Percentiles rank a stretch among this genome's conserved stretches.
Evolutionary conservation across 345 rosid species (phyloP).

Genomic region (Gossypium ekmanianum): DNA sequence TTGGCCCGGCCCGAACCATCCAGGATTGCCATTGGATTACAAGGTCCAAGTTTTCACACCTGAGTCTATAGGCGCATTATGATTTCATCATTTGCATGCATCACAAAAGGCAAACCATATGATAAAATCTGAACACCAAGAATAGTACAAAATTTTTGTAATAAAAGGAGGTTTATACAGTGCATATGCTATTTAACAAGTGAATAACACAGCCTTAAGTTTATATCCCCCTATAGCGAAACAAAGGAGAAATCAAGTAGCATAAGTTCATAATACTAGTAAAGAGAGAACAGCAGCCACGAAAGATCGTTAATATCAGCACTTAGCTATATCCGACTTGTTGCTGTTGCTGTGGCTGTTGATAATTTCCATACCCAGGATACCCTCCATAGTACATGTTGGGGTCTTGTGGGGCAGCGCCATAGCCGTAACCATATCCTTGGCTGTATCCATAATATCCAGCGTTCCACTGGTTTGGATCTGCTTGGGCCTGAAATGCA

Average conservation of each 20-base stretch:
- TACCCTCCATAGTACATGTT: constrained; percentile 81
- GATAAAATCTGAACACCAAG: not conserved
- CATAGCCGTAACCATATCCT: constrained; percentile 62
- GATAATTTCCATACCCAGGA: constrained; percentile 70
- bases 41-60: too few species aligned
- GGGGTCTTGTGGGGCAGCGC: constrained; percentile 69
- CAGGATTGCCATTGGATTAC: not conserved
- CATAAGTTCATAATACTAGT: constrained; percentile 8
- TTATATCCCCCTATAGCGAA: constrained; percentile 12
- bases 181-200: constrained; percentile 10
- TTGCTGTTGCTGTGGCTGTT: constrained; percentile 37
- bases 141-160: constrained; percentile 14
- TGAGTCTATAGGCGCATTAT: not conserved
- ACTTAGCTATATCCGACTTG: constrained; percentile 62
- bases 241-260: not conserved
- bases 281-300: not conserved
- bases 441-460: constrained; percentile 71
- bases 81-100: not conserved
- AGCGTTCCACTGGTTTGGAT: constrained; percentile 54
- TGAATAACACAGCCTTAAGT: constrained; percentile 21
- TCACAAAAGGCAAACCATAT: not conserved
- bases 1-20: not conserved
- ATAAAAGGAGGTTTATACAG: constrained; percentile 5
- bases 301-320: not conserved
- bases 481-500: constrained; percentile 47